These are phyloP conservation scores for Coprinopsis strossmayeri DNA, from an alignment of 768 basidiomycete species.

Conservation along the genomic window DNA sequence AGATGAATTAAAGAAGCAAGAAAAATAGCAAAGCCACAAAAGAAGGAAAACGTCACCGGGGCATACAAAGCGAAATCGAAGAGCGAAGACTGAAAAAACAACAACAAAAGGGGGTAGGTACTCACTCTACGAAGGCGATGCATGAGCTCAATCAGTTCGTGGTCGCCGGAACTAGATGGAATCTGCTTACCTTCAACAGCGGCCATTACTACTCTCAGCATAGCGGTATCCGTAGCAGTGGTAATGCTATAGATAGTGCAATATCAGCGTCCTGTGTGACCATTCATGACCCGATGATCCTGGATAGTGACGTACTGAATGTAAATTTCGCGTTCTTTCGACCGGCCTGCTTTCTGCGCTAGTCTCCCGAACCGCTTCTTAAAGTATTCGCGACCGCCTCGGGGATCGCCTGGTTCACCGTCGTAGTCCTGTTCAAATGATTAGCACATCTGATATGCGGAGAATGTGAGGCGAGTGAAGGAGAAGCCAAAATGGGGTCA, in stretches of 20 bases:
- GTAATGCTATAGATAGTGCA: conserved; percentile 72
- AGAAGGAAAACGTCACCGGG: conserved; percentile 10
- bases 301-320: conserved; percentile 65
- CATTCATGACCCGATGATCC: not conserved
- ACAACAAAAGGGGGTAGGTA: conserved; percentile 9
- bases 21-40: not conserved
- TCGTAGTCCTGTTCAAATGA: conserved; percentile 62
- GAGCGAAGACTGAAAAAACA: conserved; percentile 16
- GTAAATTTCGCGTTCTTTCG: conserved; percentile 87
- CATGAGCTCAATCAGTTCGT: conserved; percentile 30
- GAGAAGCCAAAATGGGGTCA: not conserved
- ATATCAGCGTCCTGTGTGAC: no score
- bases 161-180: not conserved
- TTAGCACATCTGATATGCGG: not conserved
- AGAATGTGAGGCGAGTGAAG: conserved; percentile 27
- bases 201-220: conserved; percentile 89
- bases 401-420: conserved; percentile 65
- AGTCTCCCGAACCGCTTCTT: conserved; percentile 76
- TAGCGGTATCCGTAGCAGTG: conserved; percentile 84
- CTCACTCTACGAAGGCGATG: conserved; percentile 18
- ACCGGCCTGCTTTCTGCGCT: conserved; percentile 78
- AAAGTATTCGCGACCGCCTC: conserved; percentile 85
- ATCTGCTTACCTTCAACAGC: conserved; percentile 79
- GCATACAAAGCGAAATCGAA: conserved; percentile 14
- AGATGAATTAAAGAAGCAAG: conserved; percentile 11